Percentiles rank a stretch among this genome's conserved stretches.
These are phyloP conservation scores for Zizania palustris DNA, from an alignment of 202 grass and related monocot species.

Conservation along the genomic window DNA sequence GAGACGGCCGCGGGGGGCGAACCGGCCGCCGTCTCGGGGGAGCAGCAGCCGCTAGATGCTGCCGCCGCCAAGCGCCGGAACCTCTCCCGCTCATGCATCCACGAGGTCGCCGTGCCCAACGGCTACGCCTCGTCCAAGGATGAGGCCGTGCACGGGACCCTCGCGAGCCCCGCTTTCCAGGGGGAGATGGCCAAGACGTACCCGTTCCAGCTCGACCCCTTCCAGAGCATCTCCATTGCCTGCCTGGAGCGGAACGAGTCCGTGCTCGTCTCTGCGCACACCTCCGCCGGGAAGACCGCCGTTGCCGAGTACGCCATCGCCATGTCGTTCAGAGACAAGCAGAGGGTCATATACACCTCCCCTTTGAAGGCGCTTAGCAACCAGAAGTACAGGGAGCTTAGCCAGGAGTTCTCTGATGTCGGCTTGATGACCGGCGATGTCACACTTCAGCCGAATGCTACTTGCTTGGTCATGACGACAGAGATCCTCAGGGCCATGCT, in stretches of 20 bases:
- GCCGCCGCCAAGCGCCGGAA: constrained; percentile 67
- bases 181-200: constrained; percentile 93
- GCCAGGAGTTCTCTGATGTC: constrained; percentile 88
- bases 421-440: constrained; percentile 96
- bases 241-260: constrained; percentile 93
- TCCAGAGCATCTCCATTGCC: constrained; percentile 83
- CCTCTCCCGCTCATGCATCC: constrained; percentile 74
- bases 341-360: constrained; percentile 95
- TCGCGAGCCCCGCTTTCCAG: constrained; percentile 61
- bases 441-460: constrained; percentile 86
- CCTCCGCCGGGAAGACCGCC: constrained; percentile 92
- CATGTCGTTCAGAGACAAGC: constrained; percentile 95
- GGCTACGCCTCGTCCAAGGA: constrained; percentile 59
- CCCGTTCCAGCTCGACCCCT: constrained; percentile 92
- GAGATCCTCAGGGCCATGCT: constrained; percentile 98
- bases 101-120: constrained; percentile 88
- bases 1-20: constrained; percentile 39
- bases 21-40: neutral
- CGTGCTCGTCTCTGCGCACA: constrained; percentile 90
- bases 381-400: constrained; percentile 98
- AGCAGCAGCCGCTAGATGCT: constrained; percentile 32
- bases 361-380: constrained; percentile 95
- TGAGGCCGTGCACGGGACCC: constrained; percentile 70
- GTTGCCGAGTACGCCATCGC: constrained; percentile 92
- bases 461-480: constrained; percentile 96